Conservation (phyloP, 2,329 filamentous ascomycete genomes). For the Aspergillus thermomutatus region DNA sequence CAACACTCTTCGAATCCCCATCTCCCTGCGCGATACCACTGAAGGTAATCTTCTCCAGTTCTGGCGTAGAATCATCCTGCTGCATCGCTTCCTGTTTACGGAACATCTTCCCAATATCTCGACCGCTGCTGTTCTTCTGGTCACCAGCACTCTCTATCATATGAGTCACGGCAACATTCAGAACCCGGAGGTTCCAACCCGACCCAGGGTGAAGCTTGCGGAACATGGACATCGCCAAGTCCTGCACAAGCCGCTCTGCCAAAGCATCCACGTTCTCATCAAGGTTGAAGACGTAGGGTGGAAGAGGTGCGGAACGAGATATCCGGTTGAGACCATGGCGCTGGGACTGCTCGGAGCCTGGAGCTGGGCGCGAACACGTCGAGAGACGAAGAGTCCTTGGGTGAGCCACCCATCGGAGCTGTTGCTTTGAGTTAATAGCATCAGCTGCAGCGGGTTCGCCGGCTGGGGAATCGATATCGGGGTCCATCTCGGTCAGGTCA, state of each 20-base stretch:
- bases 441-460: constrained; percentile 4
- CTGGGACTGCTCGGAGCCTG: constrained; percentile 53
- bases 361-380: constrained; percentile 60
- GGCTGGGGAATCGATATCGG: constrained; percentile 21
- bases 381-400: constrained; percentile 80
- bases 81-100: constrained; percentile 66
- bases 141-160: constrained; percentile 62
- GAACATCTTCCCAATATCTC: constrained; percentile 83
- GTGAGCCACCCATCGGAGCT: constrained; percentile 68
- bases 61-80: constrained; percentile 49
- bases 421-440: constrained; percentile 16
- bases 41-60: not conserved
- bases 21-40: not conserved
- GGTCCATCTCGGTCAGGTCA: constrained; percentile 63
- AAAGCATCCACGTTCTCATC: constrained; percentile 56
- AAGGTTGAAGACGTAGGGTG: constrained; percentile 68
- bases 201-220: constrained; percentile 67
- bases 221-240: constrained; percentile 69
- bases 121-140: constrained; percentile 55
- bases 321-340: constrained; percentile 63
- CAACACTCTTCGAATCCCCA: constrained; percentile 2
- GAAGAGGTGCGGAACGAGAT: constrained; percentile 72
- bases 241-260: constrained; percentile 66
- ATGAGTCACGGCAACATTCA: constrained; percentile 86
- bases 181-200: constrained; percentile 75